phyloP scores from a whole-genome alignment of 352 stramenopile genomes.

The Pythium aquatile region DNA sequence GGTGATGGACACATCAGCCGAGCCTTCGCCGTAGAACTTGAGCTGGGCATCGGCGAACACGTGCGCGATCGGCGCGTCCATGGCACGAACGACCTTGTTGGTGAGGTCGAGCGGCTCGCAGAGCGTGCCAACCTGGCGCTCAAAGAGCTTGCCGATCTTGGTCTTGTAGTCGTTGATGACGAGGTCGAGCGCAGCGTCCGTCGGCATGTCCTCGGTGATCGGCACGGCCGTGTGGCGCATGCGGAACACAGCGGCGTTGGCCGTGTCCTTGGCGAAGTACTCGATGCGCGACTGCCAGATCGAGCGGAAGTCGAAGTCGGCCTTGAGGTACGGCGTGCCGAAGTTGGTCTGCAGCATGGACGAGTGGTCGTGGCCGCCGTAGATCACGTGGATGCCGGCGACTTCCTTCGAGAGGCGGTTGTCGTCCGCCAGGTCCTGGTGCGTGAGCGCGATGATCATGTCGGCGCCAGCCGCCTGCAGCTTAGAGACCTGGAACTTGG shows the following conservation, averaged over 20 bases:
- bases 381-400: slow-evolving; percentile 59
- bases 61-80: slow-evolving; percentile 51
- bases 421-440: slow-evolving; percentile 69
- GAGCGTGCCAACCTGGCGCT: slow-evolving; percentile 47
- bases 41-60: slow-evolving; percentile 51
- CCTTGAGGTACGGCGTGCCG: slow-evolving; percentile 71
- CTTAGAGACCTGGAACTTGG: slow-evolving; percentile 45
- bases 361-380: slow-evolving; percentile 70
- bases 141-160: slow-evolving; percentile 41
- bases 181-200: slow-evolving; percentile 45
- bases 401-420: slow-evolving; percentile 73
- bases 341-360: slow-evolving; percentile 76
- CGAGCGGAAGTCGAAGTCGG: slow-evolving; percentile 69
- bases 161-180: slow-evolving; percentile 47
- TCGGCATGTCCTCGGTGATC: slow-evolving; percentile 58
- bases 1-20: slow-evolving; percentile 52
- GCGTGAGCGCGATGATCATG: slow-evolving; percentile 72
- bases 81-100: slow-evolving; percentile 46
- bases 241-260: slow-evolving; percentile 32
- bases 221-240: slow-evolving; percentile 56
- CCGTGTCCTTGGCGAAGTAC: slow-evolving; percentile 42
- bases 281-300: slow-evolving; percentile 64
- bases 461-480: slow-evolving; percentile 48
- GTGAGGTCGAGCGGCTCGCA: slow-evolving; percentile 56
- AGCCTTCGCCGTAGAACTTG: slow-evolving; percentile 49